Conservation (phyloP, 2,329 filamentous ascomycete species). For the Diaporthe sp. region DNA sequence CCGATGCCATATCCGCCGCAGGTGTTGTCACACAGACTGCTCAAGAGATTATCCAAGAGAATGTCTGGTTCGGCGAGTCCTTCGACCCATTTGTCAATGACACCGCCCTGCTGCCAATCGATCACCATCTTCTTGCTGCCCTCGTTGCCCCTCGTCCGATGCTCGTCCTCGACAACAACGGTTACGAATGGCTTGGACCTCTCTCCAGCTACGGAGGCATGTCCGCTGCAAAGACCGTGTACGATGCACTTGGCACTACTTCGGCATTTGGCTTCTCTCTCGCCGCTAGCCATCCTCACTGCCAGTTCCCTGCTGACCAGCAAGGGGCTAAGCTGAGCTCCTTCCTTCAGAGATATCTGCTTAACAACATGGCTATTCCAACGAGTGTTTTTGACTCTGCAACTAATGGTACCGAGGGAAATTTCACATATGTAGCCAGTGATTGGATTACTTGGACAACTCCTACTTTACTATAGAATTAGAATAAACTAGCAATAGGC, state of each 20-base stretch:
- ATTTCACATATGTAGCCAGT: background rate
- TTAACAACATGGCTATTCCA: background rate
- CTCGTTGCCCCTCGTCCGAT: conserved; percentile 64
- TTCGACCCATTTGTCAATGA: conserved; percentile 54
- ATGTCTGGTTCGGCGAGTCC: conserved; percentile 62
- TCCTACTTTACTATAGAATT: conserved; percentile 4
- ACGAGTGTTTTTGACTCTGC: background rate
- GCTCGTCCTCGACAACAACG: conserved; percentile 65
- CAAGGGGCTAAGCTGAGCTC: background rate
- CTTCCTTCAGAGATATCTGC: background rate
- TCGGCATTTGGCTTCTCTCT: conserved; percentile 4
- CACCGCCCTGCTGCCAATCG: conserved; percentile 58
- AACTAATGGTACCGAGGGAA: background rate
- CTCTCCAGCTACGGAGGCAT: conserved; percentile 64
- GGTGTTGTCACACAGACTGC: conserved; percentile 56
- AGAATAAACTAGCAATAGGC: background rate
- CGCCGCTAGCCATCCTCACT: conserved; percentile 10
- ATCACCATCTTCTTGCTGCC: conserved; percentile 65
- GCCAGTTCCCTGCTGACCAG: conserved; percentile 1
- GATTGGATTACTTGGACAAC: conserved; percentile 1
- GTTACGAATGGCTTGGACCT: conserved; percentile 65
- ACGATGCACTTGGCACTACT: conserved; percentile 58
- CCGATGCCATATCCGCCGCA: conserved; percentile 63
- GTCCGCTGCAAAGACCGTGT: conserved; percentile 61
- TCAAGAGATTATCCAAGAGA: conserved; percentile 62